Evolutionary conservation across 139 green algal species (phyloP).

Genomic region (Chloropicon primus): DNA sequence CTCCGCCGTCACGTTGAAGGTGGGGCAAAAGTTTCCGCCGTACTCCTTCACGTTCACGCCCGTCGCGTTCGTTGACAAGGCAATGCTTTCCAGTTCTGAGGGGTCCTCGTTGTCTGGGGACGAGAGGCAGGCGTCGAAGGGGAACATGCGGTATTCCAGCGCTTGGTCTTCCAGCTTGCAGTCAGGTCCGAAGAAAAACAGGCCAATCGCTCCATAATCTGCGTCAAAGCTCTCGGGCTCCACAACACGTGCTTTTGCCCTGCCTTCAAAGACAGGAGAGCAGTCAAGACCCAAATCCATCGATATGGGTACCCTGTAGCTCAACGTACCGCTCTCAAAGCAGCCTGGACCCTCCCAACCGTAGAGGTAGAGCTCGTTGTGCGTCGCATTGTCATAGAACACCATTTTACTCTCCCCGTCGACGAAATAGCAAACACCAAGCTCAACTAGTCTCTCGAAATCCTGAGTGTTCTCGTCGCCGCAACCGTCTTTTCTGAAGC

Average conservation of each 20-base stretch:
- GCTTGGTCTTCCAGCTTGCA: not conserved
- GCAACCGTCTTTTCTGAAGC: not conserved
- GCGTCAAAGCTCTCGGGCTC: not conserved
- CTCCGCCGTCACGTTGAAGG: not conserved
- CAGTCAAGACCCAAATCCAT: not conserved
- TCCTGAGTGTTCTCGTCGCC: not conserved
- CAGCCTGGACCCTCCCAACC: not conserved
- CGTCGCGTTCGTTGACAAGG: not conserved
- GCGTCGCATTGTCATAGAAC: not conserved
- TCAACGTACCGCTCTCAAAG: not conserved
- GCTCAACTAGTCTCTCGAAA: not conserved
- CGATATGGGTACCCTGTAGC: not conserved
- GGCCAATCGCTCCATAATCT: not conserved
- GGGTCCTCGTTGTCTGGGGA: too few relatives aligned
- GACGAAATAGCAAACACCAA: not conserved
- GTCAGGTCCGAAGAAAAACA: not conserved
- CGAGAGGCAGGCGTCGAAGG: not conserved
- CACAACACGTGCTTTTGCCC: not conserved
- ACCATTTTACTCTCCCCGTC: not conserved
- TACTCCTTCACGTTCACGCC: not conserved
- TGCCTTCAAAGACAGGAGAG: not conserved
- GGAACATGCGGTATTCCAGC: not conserved
- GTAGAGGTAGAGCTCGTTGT: not conserved
- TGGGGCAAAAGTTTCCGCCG: not conserved
- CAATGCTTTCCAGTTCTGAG: not conserved